A percentile compares a stretch with the other conserved stretches of the same genome.
These are phyloP conservation scores for Ceratocystis huliohia DNA, from an alignment of 2,329 filamentous ascomycete genomes.

Conservation along the genomic window DNA sequence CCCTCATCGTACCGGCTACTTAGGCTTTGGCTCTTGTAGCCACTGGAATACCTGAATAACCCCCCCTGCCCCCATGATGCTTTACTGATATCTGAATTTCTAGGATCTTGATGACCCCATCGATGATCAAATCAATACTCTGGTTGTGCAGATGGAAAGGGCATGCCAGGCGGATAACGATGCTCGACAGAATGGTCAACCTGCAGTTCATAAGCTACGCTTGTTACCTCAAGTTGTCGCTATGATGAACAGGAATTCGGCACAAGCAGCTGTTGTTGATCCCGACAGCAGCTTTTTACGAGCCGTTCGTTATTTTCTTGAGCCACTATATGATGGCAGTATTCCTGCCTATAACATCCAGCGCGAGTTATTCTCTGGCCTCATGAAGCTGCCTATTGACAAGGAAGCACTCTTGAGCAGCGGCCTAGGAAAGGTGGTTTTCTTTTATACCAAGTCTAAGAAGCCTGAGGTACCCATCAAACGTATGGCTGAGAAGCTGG, in stretches of 20 bases:
- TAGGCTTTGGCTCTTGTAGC: neutral
- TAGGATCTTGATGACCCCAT: slow-evolving; percentile 83
- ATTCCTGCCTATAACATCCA: slow-evolving; percentile 96
- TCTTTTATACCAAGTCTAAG: slow-evolving; percentile 95
- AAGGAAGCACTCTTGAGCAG: slow-evolving; percentile 84
- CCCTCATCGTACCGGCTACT: neutral
- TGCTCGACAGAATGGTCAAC: slow-evolving; percentile 64
- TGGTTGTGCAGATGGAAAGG: slow-evolving; percentile 80
- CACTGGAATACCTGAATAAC: neutral
- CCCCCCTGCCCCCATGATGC: neutral
- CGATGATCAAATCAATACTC: slow-evolving; percentile 75
- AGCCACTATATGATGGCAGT: slow-evolving; percentile 85
- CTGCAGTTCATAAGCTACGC: slow-evolving; percentile 84
- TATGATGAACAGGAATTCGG: slow-evolving; percentile 77
- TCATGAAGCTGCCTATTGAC: slow-evolving; percentile 71
- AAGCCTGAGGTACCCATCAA: slow-evolving; percentile 80
- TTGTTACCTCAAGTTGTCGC: slow-evolving; percentile 82
- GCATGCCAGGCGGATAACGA: slow-evolving; percentile 79
- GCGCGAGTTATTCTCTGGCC: slow-evolving; percentile 74
- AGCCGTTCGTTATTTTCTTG: slow-evolving; percentile 92
- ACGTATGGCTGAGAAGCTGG: slow-evolving; percentile 79
- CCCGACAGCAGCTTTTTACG: slow-evolving; percentile 92
- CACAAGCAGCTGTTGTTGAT: slow-evolving; percentile 74
- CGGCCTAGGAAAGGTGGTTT: slow-evolving; percentile 87
- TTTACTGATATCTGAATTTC: neutral